These are phyloP conservation scores for Letharia lupina DNA, from an alignment of 495 filamentous ascomycete species.

Conservation along the genomic window DNA sequence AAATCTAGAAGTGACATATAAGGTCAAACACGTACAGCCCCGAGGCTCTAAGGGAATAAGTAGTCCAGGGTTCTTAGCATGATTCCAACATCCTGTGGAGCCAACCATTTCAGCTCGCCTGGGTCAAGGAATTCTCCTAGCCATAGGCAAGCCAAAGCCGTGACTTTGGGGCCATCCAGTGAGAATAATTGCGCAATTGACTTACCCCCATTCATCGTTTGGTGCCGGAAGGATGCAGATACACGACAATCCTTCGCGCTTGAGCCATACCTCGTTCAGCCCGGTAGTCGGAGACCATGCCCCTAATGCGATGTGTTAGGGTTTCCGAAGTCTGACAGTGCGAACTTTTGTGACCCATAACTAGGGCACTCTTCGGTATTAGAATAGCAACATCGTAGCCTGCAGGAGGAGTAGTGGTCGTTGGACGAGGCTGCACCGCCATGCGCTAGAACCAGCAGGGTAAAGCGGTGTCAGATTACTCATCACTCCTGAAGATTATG, in stretches of 20 bases:
- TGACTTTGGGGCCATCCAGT: neutral
- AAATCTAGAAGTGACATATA: slow-evolving; percentile 12
- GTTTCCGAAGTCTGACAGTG: neutral
- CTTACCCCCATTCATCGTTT: neutral
- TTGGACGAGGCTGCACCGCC: slow-evolving; percentile 1
- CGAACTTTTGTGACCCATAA: neutral
- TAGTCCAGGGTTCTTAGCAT: slow-evolving; percentile 9
- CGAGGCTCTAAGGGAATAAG: slow-evolving; percentile 11
- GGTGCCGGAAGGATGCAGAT: slow-evolving; percentile 9
- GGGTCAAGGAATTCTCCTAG: neutral
- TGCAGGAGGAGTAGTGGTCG: neutral
- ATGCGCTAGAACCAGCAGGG: neutral
- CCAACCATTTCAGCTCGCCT: slow-evolving; percentile 1
- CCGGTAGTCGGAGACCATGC: neutral
- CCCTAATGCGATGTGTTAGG: neutral
- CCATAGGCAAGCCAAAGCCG: neutral
- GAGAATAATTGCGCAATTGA: slow-evolving; percentile 2
- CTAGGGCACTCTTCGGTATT: neutral
- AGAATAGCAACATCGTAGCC: slow-evolving; percentile 9
- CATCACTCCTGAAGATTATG: neutral
- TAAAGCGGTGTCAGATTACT: neutral
- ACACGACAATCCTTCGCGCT: slow-evolving; percentile 1
- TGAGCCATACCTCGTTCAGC: neutral
- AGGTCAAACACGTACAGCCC: slow-evolving; percentile 21
- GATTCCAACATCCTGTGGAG: slow-evolving; percentile 8